Percentiles rank a stretch among this genome's conserved stretches.
Evolutionary conservation across 2,329 filamentous ascomycete species (phyloP).

Genomic region (Aspergillus clavatus): DNA sequence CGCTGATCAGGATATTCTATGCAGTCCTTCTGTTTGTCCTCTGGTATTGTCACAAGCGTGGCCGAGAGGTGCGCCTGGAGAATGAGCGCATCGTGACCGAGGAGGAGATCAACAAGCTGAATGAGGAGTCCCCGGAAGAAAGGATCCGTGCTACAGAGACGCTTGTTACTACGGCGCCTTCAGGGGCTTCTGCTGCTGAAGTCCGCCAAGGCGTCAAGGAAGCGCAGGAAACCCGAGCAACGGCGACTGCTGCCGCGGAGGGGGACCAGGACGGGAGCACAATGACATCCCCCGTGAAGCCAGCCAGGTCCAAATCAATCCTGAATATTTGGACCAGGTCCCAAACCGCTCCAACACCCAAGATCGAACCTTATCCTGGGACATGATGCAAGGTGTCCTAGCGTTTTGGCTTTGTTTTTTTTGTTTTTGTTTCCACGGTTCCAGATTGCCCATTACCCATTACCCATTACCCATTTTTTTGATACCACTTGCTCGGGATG

Average conservation of each 20-base stretch:
- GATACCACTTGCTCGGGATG: constrained; percentile 2
- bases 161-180: constrained; percentile 38
- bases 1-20: constrained; percentile 4
- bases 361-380: constrained; percentile 34
- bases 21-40: constrained; percentile 87
- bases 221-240: constrained; percentile 32
- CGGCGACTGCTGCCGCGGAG: constrained; percentile 16
- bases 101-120: constrained; percentile 40
- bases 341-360: constrained; percentile 17
- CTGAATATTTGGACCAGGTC: constrained; percentile 27
- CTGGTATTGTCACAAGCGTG: constrained; percentile 98
- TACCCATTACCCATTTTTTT: no score
- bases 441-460: no score
- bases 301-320: constrained; percentile 29
- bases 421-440: neutral
- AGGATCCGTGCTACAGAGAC: constrained; percentile 34
- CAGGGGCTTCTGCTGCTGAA: constrained; percentile 37
- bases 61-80: constrained; percentile 75
- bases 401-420: neutral
- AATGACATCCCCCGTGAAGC: constrained; percentile 12
- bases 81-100: constrained; percentile 49
- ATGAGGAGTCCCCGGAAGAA: constrained; percentile 30
- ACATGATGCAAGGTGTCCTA: constrained; percentile 20
- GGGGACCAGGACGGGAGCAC: constrained; percentile 1
- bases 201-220: constrained; percentile 39